These are phyloP conservation scores for Cenococcum geophilum DNA, from an alignment of 495 filamentous ascomycete genomes.

Conservation along the genomic window DNA sequence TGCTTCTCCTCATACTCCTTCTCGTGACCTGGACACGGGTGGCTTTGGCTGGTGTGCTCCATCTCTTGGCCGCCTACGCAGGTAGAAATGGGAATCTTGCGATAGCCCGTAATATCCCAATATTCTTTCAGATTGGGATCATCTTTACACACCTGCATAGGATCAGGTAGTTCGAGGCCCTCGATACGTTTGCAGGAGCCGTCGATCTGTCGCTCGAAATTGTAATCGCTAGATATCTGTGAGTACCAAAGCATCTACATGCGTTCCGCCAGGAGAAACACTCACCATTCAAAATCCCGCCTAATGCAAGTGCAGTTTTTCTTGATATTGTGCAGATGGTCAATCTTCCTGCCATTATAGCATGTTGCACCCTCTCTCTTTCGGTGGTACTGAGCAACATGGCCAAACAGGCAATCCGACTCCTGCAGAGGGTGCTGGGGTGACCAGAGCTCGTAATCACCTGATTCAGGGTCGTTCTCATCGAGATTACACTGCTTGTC, in stretches of 20 bases:
- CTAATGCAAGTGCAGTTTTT: constrained; percentile 75
- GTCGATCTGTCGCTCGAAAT: constrained; percentile 72
- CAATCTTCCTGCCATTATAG: constrained; percentile 66
- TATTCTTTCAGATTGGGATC: constrained; percentile 65
- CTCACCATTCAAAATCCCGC: constrained; percentile 91
- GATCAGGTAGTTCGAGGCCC: constrained; percentile 62
- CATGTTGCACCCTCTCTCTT: constrained; percentile 67
- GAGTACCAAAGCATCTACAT: constrained; percentile 22
- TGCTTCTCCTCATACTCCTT: constrained; percentile 68
- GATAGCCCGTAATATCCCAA: constrained; percentile 77
- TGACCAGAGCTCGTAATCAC: constrained; percentile 75
- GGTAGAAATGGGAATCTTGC: constrained; percentile 82
- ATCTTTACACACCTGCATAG: constrained; percentile 56
- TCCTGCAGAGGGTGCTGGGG: constrained; percentile 68
- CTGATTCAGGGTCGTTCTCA: constrained; percentile 51
- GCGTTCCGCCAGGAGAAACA: constrained; percentile 8
- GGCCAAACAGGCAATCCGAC: constrained; percentile 82
- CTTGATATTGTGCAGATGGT: constrained; percentile 59
- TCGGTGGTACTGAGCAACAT: constrained; percentile 80
- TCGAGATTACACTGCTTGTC: constrained; percentile 64
- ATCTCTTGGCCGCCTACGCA: constrained; percentile 67
- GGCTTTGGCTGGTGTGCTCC: constrained; percentile 52
- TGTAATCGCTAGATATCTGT: constrained; percentile 68
- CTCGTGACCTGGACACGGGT: constrained; percentile 69
- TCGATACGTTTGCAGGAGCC: constrained; percentile 68